These are phyloP conservation scores for Tricholoma furcatifolium DNA, from an alignment of 768 basidiomycete genomes.

Conservation along the genomic window DNA sequence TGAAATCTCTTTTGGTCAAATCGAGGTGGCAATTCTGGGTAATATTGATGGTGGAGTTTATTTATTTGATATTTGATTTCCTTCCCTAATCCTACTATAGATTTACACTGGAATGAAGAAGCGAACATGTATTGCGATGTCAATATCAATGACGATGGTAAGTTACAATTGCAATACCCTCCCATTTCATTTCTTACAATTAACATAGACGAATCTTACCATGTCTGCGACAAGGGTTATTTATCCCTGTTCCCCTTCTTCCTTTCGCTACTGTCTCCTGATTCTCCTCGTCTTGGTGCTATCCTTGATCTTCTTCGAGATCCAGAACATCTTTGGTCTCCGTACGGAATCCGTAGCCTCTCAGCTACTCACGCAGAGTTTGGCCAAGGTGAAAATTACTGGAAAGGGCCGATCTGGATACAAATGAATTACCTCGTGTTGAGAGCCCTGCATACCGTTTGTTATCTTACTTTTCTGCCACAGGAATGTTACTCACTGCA, in stretches of 20 bases:
- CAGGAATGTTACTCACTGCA: not conserved
- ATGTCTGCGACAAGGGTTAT: slow-evolving; percentile 91
- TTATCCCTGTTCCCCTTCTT: slow-evolving; percentile 93
- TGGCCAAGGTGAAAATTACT: slow-evolving; percentile 93
- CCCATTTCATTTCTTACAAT: not conserved
- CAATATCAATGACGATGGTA: slow-evolving; percentile 82
- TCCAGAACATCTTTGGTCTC: slow-evolving; percentile 88
- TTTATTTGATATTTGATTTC: not conserved
- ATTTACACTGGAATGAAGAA: slow-evolving; percentile 91
- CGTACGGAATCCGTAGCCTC: slow-evolving; percentile 85
- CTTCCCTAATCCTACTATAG: slow-evolving; percentile 35
- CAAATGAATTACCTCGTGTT: slow-evolving; percentile 96
- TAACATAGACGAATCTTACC: slow-evolving; percentile 79
- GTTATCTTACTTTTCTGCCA: slow-evolving; percentile 4
- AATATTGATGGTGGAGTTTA: slow-evolving; percentile 75
- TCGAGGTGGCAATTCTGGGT: slow-evolving; percentile 75
- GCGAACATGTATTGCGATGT: slow-evolving; percentile 93
- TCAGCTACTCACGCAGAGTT: slow-evolving; percentile 89
- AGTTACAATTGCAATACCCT: slow-evolving; percentile 13
- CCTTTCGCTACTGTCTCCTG: slow-evolving; percentile 71
- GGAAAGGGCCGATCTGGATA: slow-evolving; percentile 96
- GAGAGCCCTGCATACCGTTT: slow-evolving; percentile 72
- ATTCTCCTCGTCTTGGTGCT: slow-evolving; percentile 78
- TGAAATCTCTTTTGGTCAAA: slow-evolving; percentile 67
- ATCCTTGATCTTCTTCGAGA: slow-evolving; percentile 79